Percentiles rank a stretch among this genome's conserved stretches.
phyloP scores from a whole-genome alignment of 2,329 filamentous ascomycete genomes.

The Graphilbum ipis-grandicollis region DNA sequence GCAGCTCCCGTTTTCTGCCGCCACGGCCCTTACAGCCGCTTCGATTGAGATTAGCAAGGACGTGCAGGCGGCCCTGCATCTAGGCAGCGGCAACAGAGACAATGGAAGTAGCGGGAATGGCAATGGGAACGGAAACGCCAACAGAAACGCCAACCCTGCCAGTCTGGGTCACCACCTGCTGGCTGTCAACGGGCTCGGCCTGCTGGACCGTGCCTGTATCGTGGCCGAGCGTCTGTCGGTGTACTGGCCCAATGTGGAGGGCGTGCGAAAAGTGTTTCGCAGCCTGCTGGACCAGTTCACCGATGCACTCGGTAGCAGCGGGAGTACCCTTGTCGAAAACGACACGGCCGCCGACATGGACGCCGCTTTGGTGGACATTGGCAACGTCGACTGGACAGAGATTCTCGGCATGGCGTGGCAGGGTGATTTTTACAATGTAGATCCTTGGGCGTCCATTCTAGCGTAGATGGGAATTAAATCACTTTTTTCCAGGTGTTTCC shows the following conservation, averaged over 20 bases:
- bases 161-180: no score
- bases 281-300: constrained; percentile 4
- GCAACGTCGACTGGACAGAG: background rate
- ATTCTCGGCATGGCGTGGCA: constrained; percentile 4
- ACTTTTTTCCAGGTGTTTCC: no score
- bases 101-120: no score
- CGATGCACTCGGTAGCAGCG: background rate
- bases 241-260: constrained; percentile 6
- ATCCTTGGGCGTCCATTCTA: no score
- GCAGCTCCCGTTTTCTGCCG: constrained; percentile 3
- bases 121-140: background rate
- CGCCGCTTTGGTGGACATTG: no score
- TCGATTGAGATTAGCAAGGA: constrained; percentile 5
- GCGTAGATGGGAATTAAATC: no score
- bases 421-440: no score
- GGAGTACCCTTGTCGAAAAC: background rate
- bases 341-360: no score
- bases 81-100: no score
- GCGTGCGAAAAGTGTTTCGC: constrained; percentile 4
- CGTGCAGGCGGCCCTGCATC: background rate
- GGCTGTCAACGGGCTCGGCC: constrained; percentile 1
- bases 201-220: constrained; percentile 3
- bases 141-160: background rate
- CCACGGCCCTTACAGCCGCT: constrained; percentile 3
- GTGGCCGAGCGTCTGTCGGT: constrained; percentile 1